Evolutionary conservation across 2,329 filamentous ascomycete genomes (phyloP), one percentile per base, ranked within the genome.

Genomic region (Colletotrichum gigasporum): DNA sequence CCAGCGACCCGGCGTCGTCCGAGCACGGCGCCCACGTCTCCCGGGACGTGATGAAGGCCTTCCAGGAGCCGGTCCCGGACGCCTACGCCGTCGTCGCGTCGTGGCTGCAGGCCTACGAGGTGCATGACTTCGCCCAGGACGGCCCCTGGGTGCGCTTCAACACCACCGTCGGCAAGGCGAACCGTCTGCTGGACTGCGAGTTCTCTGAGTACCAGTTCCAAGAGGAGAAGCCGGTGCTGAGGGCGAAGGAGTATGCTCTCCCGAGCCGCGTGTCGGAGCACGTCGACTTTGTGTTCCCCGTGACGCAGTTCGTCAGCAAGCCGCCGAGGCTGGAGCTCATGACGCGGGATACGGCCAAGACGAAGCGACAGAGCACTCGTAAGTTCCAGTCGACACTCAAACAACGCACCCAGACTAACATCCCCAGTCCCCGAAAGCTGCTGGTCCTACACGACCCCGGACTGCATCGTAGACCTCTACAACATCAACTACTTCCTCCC

Each of bases 251-350:
- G 16, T 85, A 86, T 67, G 75, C 75, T 2, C 71, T 85, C 2
- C 83, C 83, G 0, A 73, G 73, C 4, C 65, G 70, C 4, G 72
- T 85, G 5, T 68, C 72, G 2, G 68, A 71, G 2, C 70, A 75
- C 58, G 76, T 85, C 55, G 76, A 76, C 55, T 85, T 85, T 64
- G 73, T 85, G 26, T 78, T 83, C 39, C 83, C 83, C 0, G 71
- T 85, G 41, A 74, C 77, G 60, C 81, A 85, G 73, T 85, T 85
- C 60, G 80, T 84, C 5, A 39, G 3, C 32, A 41, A 39, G 78
- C 73, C 75, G 3, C 81, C 81, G 2, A 77, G 70, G 50, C 73
- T 72, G 50, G 71, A 73, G 32, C 64, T 69, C 16, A 70, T 63
- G 56, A 73, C 65, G 11, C 67, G 62, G 4, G 65, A n/a, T 10